A percentile compares a stretch with the other conserved stretches of the same genome.
phyloP scores from a whole-genome alignment of 352 stramenopile species.

The Phytophthora rubi region DNA sequence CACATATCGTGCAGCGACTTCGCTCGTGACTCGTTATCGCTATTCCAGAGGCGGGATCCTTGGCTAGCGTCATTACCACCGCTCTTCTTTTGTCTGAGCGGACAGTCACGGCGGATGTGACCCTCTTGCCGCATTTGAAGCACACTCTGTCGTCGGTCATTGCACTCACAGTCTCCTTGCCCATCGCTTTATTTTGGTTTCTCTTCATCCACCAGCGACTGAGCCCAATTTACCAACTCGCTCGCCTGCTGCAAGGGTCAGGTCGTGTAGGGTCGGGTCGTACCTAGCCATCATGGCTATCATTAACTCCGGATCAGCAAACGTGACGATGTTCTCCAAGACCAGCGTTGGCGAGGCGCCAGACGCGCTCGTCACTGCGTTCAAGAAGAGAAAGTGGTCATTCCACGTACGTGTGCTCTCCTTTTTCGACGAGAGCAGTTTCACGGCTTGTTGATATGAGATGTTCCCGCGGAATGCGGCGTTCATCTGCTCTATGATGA shows the following conservation, averaged over 20 bases:
- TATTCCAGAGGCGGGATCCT: constrained; percentile 11
- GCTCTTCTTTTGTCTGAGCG: neutral
- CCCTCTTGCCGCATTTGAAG: neutral
- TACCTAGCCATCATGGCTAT: constrained; percentile 17
- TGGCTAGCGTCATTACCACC: neutral
- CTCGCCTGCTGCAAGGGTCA: constrained; percentile 6
- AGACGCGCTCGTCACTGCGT: neutral
- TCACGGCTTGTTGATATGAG: constrained; percentile 2
- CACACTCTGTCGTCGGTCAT: neutral
- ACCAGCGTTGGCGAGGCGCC: neutral
- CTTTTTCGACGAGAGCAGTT: constrained; percentile 2
- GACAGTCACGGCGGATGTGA: constrained; percentile 6
- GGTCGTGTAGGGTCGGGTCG: neutral
- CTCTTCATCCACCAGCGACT: constrained; percentile 2
- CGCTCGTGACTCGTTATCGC: neutral
- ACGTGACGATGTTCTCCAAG: constrained; percentile 23
- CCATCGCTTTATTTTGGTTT: neutral
- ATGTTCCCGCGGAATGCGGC: constrained; percentile 5
- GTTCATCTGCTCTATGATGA: constrained; percentile 10
- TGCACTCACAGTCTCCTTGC: neutral
- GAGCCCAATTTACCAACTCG: constrained; percentile 4
- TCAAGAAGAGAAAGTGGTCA: neutral
- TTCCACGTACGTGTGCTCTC: neutral
- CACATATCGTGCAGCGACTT: constrained; percentile 6
- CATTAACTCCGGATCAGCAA: constrained; percentile 5